phyloP scores from a whole-genome alignment of 192 early-diverging fungal genomes.

The Spizellomyces punctatus region DNA sequence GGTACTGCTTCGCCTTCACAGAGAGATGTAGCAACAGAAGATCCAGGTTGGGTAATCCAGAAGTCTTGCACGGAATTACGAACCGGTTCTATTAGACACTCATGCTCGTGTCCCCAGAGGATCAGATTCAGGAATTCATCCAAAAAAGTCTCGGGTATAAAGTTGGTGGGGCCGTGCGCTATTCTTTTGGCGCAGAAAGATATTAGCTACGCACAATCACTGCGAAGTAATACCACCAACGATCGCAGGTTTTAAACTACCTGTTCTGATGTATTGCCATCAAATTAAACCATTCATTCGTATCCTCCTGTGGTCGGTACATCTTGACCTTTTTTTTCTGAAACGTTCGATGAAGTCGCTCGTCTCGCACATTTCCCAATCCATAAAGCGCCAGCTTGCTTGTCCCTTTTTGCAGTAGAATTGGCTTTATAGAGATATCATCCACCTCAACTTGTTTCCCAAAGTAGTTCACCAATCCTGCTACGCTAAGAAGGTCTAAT shows the following conservation, averaged over 20 bases:
- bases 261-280: slow-evolving; percentile 94
- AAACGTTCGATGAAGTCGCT: slow-evolving; percentile 82
- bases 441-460: slow-evolving; percentile 74
- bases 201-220: too few species aligned
- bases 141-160: slow-evolving; percentile 87
- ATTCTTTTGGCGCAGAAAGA: not conserved
- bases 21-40: slow-evolving; percentile 88
- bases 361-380: slow-evolving; percentile 91
- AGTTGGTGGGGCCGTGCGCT: slow-evolving; percentile 77
- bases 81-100: slow-evolving; percentile 81
- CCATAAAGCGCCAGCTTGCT: slow-evolving; percentile 84
- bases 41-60: slow-evolving; percentile 88
- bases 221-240: not conserved
- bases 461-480: slow-evolving; percentile 93
- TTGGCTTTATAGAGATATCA: slow-evolving; percentile 75
- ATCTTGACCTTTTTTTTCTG: slow-evolving; percentile 69
- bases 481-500: slow-evolving; percentile 75
- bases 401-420: slow-evolving; percentile 78
- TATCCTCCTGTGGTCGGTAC: slow-evolving; percentile 66
- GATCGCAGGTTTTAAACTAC: slow-evolving; percentile 16
- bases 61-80: slow-evolving; percentile 67
- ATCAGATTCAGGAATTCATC: slow-evolving; percentile 80
- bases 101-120: slow-evolving; percentile 98
- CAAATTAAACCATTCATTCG: slow-evolving; percentile 86
- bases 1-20: slow-evolving; percentile 77